Conservation (phyloP, 768 basidiomycete species). For the Lactarius pseudohatsudake region DNA sequence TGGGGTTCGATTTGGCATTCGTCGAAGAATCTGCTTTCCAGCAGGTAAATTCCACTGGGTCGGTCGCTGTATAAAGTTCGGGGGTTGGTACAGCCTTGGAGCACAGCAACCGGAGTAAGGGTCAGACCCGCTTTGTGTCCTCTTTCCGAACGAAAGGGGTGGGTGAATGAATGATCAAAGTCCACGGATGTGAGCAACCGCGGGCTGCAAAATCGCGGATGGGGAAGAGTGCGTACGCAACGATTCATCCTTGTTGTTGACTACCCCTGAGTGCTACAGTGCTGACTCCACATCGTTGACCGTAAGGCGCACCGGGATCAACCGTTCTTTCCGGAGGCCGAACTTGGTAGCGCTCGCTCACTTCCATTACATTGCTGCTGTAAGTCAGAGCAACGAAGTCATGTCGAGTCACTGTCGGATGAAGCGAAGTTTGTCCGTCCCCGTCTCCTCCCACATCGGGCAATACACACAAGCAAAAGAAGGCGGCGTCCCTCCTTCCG, state of each 20-base stretch:
- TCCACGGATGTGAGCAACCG: background rate
- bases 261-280: background rate
- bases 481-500: background rate
- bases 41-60: background rate
- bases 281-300: background rate
- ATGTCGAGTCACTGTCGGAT: no score
- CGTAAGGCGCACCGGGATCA: background rate
- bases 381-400: background rate
- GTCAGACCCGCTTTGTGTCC: background rate
- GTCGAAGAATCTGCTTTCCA: background rate
- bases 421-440: background rate
- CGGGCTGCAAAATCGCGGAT: background rate
- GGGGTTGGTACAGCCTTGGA: background rate
- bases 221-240: background rate
- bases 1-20: background rate
- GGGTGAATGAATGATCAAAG: background rate
- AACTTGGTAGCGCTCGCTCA: background rate
- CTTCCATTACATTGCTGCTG: background rate
- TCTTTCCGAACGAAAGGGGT: background rate
- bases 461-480: background rate
- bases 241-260: background rate
- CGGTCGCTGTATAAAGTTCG: background rate
- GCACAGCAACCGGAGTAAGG: background rate
- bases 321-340: background rate
- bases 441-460: background rate